phyloP scores from a whole-genome alignment of 2,329 filamentous ascomycete genomes.

The Fusarium longipes region DNA sequence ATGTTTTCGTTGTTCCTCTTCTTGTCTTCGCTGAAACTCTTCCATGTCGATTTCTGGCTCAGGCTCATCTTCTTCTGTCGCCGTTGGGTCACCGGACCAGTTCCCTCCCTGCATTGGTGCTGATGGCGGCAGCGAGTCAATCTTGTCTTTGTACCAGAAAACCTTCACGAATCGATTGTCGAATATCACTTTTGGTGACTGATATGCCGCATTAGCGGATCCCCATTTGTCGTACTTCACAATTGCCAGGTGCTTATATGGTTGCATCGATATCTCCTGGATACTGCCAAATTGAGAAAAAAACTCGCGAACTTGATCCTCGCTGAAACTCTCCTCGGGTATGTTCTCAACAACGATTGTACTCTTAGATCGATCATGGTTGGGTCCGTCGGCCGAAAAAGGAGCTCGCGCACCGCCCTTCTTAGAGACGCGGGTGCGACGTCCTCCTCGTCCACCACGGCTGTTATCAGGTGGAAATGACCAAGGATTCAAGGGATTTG shows the following conservation, averaged over 20 bases:
- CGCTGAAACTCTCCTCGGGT: conserved; percentile 75
- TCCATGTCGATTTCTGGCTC: conserved; percentile 74
- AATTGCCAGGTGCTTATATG: conserved; percentile 73
- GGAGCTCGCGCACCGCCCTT: conserved; percentile 60
- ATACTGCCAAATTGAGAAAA: conserved; percentile 79
- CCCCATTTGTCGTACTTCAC: conserved; percentile 76
- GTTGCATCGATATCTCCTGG: conserved; percentile 71
- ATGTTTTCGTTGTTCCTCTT: conserved; percentile 75
- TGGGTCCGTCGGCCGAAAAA: conserved; percentile 73
- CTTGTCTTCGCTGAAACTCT: conserved; percentile 75
- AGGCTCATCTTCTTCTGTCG: conserved; percentile 28
- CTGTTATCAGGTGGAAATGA: conserved; percentile 42
- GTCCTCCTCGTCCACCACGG: conserved; percentile 51
- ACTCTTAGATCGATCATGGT: conserved; percentile 70
- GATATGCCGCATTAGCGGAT: conserved; percentile 76
- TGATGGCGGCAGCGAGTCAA: conserved; percentile 49
- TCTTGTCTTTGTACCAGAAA: conserved; percentile 76
- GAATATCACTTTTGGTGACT: conserved; percentile 83
- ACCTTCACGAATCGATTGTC: conserved; percentile 89
- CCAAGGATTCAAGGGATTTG: conserved; percentile 36
- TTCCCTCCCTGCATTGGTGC: conserved; percentile 43
- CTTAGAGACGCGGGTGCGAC: conserved; percentile 50
- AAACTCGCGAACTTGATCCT: conserved; percentile 73
- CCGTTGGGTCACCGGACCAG: conserved; percentile 39
- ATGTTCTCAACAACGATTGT: conserved; percentile 83